Evolutionary conservation across 257 asterid species (phyloP).

Genomic region (Sherardia arvensis): DNA sequence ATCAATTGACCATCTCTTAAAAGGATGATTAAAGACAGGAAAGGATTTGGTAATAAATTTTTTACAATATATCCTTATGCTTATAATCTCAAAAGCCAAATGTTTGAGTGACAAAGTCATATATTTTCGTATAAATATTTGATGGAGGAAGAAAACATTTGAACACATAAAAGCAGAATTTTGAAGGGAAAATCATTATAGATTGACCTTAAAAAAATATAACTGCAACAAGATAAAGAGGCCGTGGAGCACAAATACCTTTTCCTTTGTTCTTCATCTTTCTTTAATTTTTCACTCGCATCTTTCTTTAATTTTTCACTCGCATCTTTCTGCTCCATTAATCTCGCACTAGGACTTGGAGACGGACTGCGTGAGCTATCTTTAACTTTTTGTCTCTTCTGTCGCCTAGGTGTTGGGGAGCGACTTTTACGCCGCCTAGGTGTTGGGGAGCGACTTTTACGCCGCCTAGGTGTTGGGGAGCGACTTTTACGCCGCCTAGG

Average conservation of each 20-base stretch:
- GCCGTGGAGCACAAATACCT: slow-evolving; percentile 42
- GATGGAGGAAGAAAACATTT: not conserved
- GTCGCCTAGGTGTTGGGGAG: slow-evolving; percentile 54
- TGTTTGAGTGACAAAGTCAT: not conserved
- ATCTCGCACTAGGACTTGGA: slow-evolving; percentile 36
- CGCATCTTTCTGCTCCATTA: slow-evolving; percentile 60
- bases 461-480: slow-evolving; percentile 53
- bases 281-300: slow-evolving; percentile 54
- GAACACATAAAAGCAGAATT: not conserved
- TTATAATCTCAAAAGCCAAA: not conserved
- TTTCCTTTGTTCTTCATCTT: slow-evolving; percentile 74
- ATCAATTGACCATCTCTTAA: not conserved
- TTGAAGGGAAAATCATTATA: not conserved
- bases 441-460: slow-evolving; percentile 62
- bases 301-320: slow-evolving; percentile 60
- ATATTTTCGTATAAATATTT: not conserved
- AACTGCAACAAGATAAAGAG: not conserved
- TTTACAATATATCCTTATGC: too few species aligned
- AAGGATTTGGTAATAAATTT: too few species aligned
- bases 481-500: slow-evolving; percentile 66
- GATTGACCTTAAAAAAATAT: not conserved
- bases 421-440: slow-evolving; percentile 67
- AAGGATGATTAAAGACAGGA: not conserved
- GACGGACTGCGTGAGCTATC: slow-evolving; percentile 18
- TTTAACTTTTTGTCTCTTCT: not conserved